Evolutionary conservation across 352 stramenopile species (phyloP).

Genomic region (Stramenopiles sp.): DNA sequence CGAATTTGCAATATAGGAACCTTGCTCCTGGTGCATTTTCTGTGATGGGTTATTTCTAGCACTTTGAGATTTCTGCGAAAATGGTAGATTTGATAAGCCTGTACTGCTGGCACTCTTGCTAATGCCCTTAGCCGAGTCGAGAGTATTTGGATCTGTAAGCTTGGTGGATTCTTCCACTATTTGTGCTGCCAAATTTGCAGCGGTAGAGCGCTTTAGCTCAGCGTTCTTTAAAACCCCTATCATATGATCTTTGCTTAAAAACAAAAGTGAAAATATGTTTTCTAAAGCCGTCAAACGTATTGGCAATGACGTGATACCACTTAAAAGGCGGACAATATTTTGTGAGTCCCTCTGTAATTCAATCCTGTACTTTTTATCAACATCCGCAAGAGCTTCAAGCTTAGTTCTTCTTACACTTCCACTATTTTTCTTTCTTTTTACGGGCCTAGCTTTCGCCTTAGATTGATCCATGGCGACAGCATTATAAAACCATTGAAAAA

Average conservation of each 20-base stretch:
- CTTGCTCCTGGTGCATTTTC: no score
- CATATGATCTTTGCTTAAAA: neutral
- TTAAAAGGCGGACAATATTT: neutral
- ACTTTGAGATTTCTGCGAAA: no score
- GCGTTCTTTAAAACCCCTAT: neutral
- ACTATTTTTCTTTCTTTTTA: no score
- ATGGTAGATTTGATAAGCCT: neutral
- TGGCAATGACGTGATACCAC: neutral
- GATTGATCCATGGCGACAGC: neutral
- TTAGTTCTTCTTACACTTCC: neutral
- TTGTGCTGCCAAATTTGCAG: neutral
- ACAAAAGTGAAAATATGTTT: neutral
- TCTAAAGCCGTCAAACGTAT: neutral
- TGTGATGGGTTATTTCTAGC: no score
- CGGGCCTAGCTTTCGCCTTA: neutral
- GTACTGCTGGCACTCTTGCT: neutral
- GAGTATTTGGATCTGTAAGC: neutral
- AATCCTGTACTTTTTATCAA: neutral
- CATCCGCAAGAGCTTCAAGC: neutral
- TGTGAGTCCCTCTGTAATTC: neutral
- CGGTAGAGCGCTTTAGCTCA: neutral
- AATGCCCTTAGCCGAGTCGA: neutral
- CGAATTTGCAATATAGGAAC: neutral
- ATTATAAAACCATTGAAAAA: neutral
- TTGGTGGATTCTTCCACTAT: neutral